Percentiles rank a stretch among this genome's conserved stretches.
Evolutionary conservation across 306 rosid species (phyloP).

Genomic region (Luffa acutangula): DNA sequence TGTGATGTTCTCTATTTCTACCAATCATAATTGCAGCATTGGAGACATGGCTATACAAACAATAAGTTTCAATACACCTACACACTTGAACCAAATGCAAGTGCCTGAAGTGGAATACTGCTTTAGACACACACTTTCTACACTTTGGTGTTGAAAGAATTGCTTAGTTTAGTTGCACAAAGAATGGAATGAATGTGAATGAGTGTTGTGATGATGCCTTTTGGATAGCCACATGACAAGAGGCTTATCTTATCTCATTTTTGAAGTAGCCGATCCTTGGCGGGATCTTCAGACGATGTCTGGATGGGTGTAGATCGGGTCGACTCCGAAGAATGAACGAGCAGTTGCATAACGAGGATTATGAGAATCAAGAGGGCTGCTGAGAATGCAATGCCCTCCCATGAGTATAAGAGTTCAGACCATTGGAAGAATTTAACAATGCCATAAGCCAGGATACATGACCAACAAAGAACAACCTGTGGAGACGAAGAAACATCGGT

Average conservation of each 20-base stretch:
- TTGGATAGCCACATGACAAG: not conserved
- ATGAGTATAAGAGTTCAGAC: slow-evolving; percentile 52
- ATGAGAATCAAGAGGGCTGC: slow-evolving; percentile 35
- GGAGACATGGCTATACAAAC: not conserved
- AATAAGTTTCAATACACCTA: not conserved
- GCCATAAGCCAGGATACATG: slow-evolving; percentile 29
- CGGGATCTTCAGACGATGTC: slow-evolving; percentile 31
- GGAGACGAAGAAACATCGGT: slow-evolving; percentile 14
- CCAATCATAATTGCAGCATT: not conserved
- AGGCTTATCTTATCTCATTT: slow-evolving; percentile 16
- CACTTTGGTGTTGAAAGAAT: not conserved
- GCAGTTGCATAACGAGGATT: slow-evolving; percentile 44
- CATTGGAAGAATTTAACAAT: slow-evolving; percentile 22
- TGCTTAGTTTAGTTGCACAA: not conserved
- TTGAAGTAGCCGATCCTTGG: slow-evolving; percentile 36
- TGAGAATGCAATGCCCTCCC: slow-evolving; percentile 48
- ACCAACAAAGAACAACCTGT: slow-evolving; percentile 59
- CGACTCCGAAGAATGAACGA: slow-evolving; percentile 53
- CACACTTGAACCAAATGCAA: not conserved
- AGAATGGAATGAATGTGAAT: not conserved
- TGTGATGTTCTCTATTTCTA: not conserved
- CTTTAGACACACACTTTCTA: not conserved
- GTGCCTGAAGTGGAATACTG: not conserved
- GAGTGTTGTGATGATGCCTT: not conserved
- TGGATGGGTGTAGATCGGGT: slow-evolving; percentile 29